Conservation (phyloP, 768 basidiomycete genomes). For the Trametes sanguinea region DNA sequence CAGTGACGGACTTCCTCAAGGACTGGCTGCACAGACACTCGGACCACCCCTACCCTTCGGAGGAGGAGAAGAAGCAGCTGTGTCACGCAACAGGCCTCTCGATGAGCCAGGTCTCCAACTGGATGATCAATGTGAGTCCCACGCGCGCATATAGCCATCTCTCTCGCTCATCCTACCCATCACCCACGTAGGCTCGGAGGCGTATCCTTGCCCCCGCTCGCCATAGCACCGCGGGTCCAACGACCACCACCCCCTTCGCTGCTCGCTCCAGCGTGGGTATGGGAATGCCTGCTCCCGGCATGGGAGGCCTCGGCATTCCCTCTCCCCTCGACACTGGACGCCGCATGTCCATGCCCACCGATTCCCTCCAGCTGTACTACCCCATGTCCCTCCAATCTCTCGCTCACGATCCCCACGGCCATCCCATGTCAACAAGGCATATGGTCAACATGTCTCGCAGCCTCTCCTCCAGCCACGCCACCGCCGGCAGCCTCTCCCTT, state of each 20-base stretch:
- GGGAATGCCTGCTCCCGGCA: conserved; percentile 16
- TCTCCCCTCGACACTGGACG: conserved; percentile 43
- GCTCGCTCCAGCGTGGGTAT: conserved; percentile 39
- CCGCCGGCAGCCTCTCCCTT: conserved; percentile 24
- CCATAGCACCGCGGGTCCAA: conserved; percentile 72
- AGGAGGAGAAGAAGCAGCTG: conserved; percentile 89
- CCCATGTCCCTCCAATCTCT: conserved; percentile 74
- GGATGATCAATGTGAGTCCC: conserved; percentile 83
- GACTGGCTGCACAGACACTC: conserved; percentile 87
- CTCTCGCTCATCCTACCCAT: conserved; percentile 1
- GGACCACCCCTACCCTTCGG: conserved; percentile 86
- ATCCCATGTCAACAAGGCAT: conserved; percentile 28
- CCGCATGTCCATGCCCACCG: conserved; percentile 69
- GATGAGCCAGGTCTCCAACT: conserved; percentile 90
- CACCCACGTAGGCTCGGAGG: conserved; percentile 61
- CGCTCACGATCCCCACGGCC: conserved; percentile 21
- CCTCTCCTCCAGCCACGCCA: conserved; percentile 29
- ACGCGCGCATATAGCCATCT: neutral
- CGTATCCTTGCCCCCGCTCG: conserved; percentile 84
- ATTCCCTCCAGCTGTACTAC: conserved; percentile 73
- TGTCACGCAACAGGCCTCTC: conserved; percentile 84
- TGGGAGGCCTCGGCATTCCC: conserved; percentile 37
- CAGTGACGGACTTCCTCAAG: conserved; percentile 87
- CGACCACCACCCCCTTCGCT: conserved; percentile 74
- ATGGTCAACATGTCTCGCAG: conserved; percentile 33